phyloP scores from a whole-genome alignment of 2,329 filamentous ascomycete genomes.

The Venturiaceae sp. region DNA sequence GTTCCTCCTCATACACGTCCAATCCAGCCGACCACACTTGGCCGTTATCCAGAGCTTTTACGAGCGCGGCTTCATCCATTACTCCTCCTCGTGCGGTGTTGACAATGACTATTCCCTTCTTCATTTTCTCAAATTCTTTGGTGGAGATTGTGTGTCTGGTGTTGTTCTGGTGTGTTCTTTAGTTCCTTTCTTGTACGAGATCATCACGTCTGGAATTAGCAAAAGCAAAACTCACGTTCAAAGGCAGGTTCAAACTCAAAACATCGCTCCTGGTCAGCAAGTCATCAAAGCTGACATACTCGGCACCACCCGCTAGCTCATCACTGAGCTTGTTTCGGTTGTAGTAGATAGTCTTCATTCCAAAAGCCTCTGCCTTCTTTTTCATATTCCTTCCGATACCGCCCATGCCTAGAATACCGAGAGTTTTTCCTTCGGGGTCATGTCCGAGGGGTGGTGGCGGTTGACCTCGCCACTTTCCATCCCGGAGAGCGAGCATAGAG shows the following conservation, averaged over 20 bases:
- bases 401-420: slow-evolving; percentile 80
- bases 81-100: slow-evolving; percentile 79
- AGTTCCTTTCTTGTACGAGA: too few species aligned
- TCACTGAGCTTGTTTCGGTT: slow-evolving; percentile 55
- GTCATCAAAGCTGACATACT: slow-evolving; percentile 66
- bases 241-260: slow-evolving; percentile 67
- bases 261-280: slow-evolving; percentile 63
- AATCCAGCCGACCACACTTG: slow-evolving; percentile 63
- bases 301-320: slow-evolving; percentile 46
- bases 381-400: slow-evolving; percentile 73
- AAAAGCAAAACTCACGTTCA: slow-evolving; percentile 58
- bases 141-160: slow-evolving; percentile 70
- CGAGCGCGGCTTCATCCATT: slow-evolving; percentile 72
- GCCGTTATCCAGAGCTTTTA: slow-evolving; percentile 59
- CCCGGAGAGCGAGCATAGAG: slow-evolving; percentile 55
- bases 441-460: slow-evolving; percentile 51
- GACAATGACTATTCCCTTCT: slow-evolving; percentile 63
- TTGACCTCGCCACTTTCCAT: slow-evolving; percentile 57
- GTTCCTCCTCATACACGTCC: slow-evolving; percentile 79
- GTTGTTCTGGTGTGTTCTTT: slow-evolving; percentile 32
- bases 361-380: slow-evolving; percentile 63
- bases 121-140: slow-evolving; percentile 66
- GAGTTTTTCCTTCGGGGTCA: slow-evolving; percentile 67
- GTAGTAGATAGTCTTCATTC: slow-evolving; percentile 66
- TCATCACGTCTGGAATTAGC: neutral